phyloP scores from a whole-genome alignment of 352 stramenopile species.

The Phytophthora nicotianae region DNA sequence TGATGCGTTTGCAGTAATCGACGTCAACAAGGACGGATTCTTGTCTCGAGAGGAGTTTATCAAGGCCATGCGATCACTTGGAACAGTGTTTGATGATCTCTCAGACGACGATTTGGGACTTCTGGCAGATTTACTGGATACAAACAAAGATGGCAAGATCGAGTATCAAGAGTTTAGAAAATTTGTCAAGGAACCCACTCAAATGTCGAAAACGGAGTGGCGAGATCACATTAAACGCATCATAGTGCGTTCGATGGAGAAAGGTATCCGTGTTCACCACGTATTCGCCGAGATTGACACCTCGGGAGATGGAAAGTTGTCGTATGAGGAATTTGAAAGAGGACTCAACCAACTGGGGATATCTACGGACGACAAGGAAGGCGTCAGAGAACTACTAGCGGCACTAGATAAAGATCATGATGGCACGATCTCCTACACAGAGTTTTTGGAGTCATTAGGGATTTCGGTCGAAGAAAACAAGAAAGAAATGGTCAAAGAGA shows the following conservation, averaged over 20 bases:
- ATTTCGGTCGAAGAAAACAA: conserved; percentile 54
- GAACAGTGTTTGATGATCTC: conserved; percentile 49
- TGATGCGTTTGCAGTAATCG: conserved; percentile 52
- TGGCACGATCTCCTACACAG: conserved; percentile 72
- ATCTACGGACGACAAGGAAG: conserved; percentile 35
- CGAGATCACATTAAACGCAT: conserved; percentile 62
- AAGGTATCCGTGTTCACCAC: conserved; percentile 62
- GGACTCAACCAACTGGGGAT: conserved; percentile 64
- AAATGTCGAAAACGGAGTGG: conserved; percentile 27
- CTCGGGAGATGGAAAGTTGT: conserved; percentile 66
- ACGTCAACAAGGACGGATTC: conserved; percentile 47
- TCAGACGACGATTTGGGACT: conserved; percentile 44
- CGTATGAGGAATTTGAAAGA: conserved; percentile 53
- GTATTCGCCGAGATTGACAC: conserved; percentile 70
- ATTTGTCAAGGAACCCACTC: conserved; percentile 38
- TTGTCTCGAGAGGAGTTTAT: conserved; percentile 57
- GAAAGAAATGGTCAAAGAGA: conserved; percentile 48
- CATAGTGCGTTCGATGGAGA: conserved; percentile 53
- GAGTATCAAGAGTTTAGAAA: conserved; percentile 49
- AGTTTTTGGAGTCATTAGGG: conserved; percentile 76
- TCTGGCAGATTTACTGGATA: conserved; percentile 42
- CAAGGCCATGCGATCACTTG: conserved; percentile 49
- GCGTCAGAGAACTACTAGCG: conserved; percentile 47
- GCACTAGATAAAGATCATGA: conserved; percentile 68
- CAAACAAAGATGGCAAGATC: conserved; percentile 54